Evolutionary conservation across 345 rosid species (phyloP).

Genomic region (Eutrema japonicum): DNA sequence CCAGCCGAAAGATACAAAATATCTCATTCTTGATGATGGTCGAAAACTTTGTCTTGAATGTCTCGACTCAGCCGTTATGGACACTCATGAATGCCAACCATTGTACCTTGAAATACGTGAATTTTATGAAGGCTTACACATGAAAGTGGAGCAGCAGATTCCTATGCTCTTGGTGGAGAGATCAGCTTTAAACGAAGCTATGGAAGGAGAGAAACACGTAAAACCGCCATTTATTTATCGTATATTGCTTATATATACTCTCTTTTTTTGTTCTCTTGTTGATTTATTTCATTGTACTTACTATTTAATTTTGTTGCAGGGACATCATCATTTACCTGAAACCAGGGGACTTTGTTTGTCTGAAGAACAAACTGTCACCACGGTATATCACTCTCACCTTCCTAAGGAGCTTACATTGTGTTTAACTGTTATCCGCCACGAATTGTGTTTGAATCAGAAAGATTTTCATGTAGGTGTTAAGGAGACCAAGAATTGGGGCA

Average conservation of each 20-base stretch:
- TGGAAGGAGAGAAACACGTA: conserved; percentile 71
- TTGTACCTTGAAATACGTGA: conserved; percentile 78
- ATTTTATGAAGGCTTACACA: conserved; percentile 81
- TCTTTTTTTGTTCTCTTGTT: not conserved
- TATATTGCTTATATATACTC: not conserved
- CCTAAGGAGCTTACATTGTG: not conserved
- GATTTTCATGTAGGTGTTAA: conserved; percentile 37
- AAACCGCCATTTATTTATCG: not conserved
- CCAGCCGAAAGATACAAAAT: conserved; percentile 66
- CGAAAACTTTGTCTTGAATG: conserved; percentile 84
- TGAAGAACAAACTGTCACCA: conserved; percentile 90
- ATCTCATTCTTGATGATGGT: conserved; percentile 75
- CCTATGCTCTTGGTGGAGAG: conserved; percentile 87
- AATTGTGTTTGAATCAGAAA: not conserved
- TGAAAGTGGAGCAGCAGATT: conserved; percentile 79
- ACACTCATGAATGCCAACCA: conserved; percentile 81
- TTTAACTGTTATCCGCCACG: not conserved
- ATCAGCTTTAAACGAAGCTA: conserved; percentile 76
- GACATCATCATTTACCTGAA: conserved; percentile 95
- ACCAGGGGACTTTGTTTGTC: conserved; percentile 99
- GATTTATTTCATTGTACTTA: not conserved
- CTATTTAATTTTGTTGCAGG: conserved; percentile 48
- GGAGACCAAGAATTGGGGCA: conserved; percentile 77
- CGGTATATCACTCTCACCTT: conserved; percentile 50
- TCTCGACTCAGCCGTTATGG: conserved; percentile 85